Base-by-base conservation (phyloP, 768 basidiomycete species). In the Goffeauzyma gilvescens region DNA sequence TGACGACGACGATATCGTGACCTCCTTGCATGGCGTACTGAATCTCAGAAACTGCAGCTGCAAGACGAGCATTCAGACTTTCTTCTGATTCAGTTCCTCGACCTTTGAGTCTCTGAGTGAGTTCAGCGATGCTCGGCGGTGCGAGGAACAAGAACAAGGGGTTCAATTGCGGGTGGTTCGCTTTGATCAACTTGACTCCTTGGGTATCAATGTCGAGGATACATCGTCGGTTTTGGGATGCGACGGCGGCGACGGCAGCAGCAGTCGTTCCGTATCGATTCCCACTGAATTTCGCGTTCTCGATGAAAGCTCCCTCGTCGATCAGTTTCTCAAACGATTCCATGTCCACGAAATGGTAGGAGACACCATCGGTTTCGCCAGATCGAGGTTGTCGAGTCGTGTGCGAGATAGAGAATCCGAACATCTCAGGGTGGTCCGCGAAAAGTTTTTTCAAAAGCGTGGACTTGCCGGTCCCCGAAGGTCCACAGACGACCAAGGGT, bases 191-290 rank as follows among this genome's bases (percentile, higher is more conserved):
- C 45, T 76, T 79, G 47, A 96, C 83, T 38, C 90, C 90, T 84
- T 96, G 89, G 8, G 81, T 78, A 57, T 96, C 90, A 45, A 96
- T 96, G 60, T 96, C 90, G 28, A 96, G 72, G 45, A 96, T 78
- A 60, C 90, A 95, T 10, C 84, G 75, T 48, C 72, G 74, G 13
- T 82, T 84, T 3, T 72, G 68, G 14, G 70, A 63, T 26, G 74
- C 69, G 21, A 93, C 78, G 23, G 71, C 69, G 25, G 70, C 66
- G 23, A 96, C 75, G 17, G 86, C 76, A 49, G 74, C 70, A 48
- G 78, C 76, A 51, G 79, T 84, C 4, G 87, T 90, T n/a, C 89
- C 89, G 57, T 96, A 96, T 54, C 73, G 72, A 59, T 95, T 93
- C 18, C 79, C 75, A 1, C 81, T 84, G 66, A 90, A 96, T 62